These are phyloP conservation scores for Botrytis hyacinthi DNA, from an alignment of 2,329 filamentous ascomycete genomes.

Conservation along the genomic window DNA sequence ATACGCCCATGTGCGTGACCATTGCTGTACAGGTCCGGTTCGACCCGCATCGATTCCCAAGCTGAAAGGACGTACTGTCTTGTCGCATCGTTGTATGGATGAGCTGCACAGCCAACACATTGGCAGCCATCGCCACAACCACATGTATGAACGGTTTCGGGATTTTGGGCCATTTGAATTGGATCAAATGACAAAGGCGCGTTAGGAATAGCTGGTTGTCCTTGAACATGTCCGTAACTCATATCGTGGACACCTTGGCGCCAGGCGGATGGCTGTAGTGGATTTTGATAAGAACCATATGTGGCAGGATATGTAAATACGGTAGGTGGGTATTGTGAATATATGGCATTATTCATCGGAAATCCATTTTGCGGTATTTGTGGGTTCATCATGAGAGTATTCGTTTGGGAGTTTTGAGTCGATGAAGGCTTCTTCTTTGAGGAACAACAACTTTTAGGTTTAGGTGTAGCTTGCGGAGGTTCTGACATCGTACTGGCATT, in stretches of 20 bases:
- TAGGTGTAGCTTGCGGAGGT: conserved; percentile 19
- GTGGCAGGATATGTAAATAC: conserved; percentile 54
- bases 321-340: conserved; percentile 38
- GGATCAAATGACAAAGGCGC: conserved; percentile 32
- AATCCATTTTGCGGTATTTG: conserved; percentile 35
- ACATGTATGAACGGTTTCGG: conserved; percentile 48
- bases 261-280: conserved; percentile 55
- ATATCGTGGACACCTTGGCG: conserved; percentile 46
- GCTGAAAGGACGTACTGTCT: conserved; percentile 53
- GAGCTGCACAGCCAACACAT: conserved; percentile 65
- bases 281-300: conserved; percentile 55
- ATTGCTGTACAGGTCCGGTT: conserved; percentile 29
- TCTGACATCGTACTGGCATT: conserved; percentile 31
- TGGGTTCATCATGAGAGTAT: conserved; percentile 21
- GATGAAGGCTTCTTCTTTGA: conserved; percentile 31
- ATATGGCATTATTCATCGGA: conserved; percentile 27
- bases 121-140: conserved; percentile 64
- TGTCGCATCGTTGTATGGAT: conserved; percentile 66
- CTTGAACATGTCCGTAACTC: conserved; percentile 40
- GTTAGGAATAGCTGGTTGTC: conserved; percentile 27
- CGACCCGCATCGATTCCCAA: conserved; percentile 35
- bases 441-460: conserved; percentile 42
- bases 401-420: conserved; percentile 28
- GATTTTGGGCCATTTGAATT: conserved; percentile 40
- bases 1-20: conserved; percentile 23